Evolutionary conservation across 805 yeast genomes (phyloP), one percentile per base, ranked within the genome.

Genomic region (Saccharomycodes ludwigii): DNA sequence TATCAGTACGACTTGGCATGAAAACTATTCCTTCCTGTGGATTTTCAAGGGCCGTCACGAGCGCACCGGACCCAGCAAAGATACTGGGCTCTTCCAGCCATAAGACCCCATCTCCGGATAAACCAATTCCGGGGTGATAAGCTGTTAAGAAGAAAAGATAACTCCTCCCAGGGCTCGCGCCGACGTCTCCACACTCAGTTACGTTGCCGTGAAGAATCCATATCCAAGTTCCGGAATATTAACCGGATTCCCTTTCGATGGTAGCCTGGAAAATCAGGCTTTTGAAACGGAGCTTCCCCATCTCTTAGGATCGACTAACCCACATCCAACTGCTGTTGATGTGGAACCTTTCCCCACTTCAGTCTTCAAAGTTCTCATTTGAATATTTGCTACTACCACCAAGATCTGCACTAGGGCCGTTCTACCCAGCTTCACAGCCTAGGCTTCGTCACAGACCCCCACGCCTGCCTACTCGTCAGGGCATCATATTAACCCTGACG

Each of bases 181-280:
- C 58, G 56, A 48, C 52, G 59, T 56, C 60, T 53, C 58, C 59
- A 49, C 59, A 50, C 50, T 54, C 59, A 47, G 57, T 54, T 56
- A 54, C 58, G 60, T 57, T 56, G 40, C 60, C 59, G 59, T 55
- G 57, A 45, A 47, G 54, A 52, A 44, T 56, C 59, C 61, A 52
- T 53, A 54, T 56, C 59, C 58, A 56, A 56, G 62, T 57, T 52
- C 61, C 54, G 59, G 61, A 56, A 55, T 55, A 40, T 56, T 55
- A 56, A 56, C 62, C 60, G 56, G 61, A 53, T 57, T 56, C 61
- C 61, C 59, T 57, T 57, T 54, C 59, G 60, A 47, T 46, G 56
- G 56, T 42, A 52, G 48, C 47, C 48, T 46, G 50, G 44, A 47
- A 47, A 55, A 49, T 51, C 54, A 44, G 46, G 40, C 48, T 54